Evolutionary conservation across 202 grass and related monocot species (phyloP).

Genomic region (Elaeis oleifera): DNA sequence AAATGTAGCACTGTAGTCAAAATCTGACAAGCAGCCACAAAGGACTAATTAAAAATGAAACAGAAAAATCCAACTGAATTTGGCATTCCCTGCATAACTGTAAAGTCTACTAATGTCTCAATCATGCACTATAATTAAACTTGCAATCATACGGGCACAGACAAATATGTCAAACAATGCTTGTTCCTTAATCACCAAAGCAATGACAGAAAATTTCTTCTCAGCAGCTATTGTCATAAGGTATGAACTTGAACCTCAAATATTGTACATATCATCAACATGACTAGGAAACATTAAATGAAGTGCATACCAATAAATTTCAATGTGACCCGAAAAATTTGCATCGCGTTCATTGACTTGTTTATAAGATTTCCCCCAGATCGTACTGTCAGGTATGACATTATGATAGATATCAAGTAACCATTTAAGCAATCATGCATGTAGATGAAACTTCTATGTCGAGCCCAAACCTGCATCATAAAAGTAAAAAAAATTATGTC

Average conservation of each 20-base stretch:
- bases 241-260: background rate
- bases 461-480: constrained; percentile 74
- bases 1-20: too few relatives aligned
- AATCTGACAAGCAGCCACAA: too few relatives aligned
- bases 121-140: too few relatives aligned
- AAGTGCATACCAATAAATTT: constrained; percentile 68
- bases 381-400: constrained; percentile 51
- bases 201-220: too few relatives aligned
- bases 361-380: constrained; percentile 68
- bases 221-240: too few relatives aligned
- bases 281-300: background rate
- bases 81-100: too few relatives aligned
- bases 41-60: too few relatives aligned
- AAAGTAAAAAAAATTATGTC: constrained; percentile 1
- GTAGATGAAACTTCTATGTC: constrained; percentile 67
- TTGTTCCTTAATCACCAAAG: too few relatives aligned
- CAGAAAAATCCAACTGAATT: too few relatives aligned
- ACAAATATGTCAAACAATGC: too few relatives aligned
- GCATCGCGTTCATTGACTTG: constrained; percentile 60
- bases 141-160: too few relatives aligned
- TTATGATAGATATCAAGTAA: constrained; percentile 69
- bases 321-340: constrained; percentile 71
- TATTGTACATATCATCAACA: background rate
- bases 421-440: constrained; percentile 88
- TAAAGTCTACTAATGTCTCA: too few relatives aligned